phyloP scores from a whole-genome alignment of 176 grass and related monocot species.

The Themeda triandra region DNA sequence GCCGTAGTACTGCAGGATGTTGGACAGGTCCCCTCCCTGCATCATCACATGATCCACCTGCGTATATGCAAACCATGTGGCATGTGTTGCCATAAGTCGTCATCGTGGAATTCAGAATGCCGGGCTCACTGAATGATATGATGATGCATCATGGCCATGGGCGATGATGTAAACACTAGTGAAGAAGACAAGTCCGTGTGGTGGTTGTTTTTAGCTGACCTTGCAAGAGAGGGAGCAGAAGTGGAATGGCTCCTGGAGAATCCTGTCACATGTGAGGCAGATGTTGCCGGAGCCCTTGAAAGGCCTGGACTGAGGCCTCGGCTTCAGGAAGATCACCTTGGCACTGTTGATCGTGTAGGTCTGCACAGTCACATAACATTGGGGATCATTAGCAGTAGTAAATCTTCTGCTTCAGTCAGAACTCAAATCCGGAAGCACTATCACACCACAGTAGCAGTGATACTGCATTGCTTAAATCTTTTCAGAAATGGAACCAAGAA shows the following conservation, averaged over 20 bases:
- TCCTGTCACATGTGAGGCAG: conserved; percentile 87
- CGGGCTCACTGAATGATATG: background rate
- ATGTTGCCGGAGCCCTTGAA: conserved; percentile 92
- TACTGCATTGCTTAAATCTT: background rate
- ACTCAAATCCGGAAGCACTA: background rate
- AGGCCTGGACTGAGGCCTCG: conserved; percentile 92
- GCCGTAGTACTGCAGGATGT: conserved; percentile 55
- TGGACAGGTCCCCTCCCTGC: conserved; percentile 77
- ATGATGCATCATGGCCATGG: background rate
- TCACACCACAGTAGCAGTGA: background rate
- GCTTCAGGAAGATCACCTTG: conserved; percentile 99
- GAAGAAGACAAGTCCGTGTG: background rate
- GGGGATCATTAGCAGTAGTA: background rate
- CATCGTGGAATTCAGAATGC: conserved; percentile 3
- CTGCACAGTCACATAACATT: conserved; percentile 20
- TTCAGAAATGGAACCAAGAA: background rate
- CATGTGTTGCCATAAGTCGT: background rate
- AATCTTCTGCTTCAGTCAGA: background rate
- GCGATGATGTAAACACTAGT: background rate
- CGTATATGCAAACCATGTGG: background rate
- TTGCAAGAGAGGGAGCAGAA: conserved; percentile 99
- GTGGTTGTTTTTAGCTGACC: conserved; percentile 18
- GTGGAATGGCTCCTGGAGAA: conserved; percentile 93
- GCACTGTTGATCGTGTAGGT: conserved; percentile 99
- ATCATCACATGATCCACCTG: conserved; percentile 83